Evolutionary conservation across 2,329 filamentous ascomycete species (phyloP), one percentile per base, ranked within the genome.

Genomic region (Ophiocordyceps unilateralis): DNA sequence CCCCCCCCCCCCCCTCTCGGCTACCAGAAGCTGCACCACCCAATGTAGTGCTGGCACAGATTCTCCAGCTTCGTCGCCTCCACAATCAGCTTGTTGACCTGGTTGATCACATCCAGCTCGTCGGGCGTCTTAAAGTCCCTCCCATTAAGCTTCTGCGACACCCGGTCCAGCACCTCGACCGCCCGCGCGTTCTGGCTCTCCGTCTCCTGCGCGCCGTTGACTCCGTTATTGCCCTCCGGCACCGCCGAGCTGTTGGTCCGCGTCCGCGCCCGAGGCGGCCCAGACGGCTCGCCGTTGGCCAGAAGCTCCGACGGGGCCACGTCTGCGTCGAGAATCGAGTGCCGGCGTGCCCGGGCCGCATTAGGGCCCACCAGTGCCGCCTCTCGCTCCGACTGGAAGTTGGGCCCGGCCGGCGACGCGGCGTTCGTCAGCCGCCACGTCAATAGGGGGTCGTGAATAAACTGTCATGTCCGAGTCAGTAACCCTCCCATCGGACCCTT

Each of bases 11-110:
- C n/a, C n/a, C n/a, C n/a, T n/a, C n/a, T n/a, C n/a, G n/a, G n/a
- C 20, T 21, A 96, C 89, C 89, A 96, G 72, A 95, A 96, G 63
- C 85, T 93, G 65, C 89, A 96, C 89, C 89, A 96, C 49, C 91
- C 91, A 53, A 96, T 94, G 60, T 95, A 98, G 67, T 96, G 91
- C 69, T 96, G 91, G 59, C 91, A 98, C 47, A 98, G 68, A 60
- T 96, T 96, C 72, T 96, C 91, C 53, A 96, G 69, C 57, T 91
- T 95, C 7, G 91, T 98, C 20, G 91, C 91, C 67, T 98, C 89
- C 47, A 83, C 81, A 53, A 99, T 83, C 54, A 99, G 67, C 61
- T 93, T 89, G 62, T 94, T 89, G 5, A 98, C 93, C 64, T 99
- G 91, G 47, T 78, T 77, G 44, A 84, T 78, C 20, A 93, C 79